phyloP scores from a whole-genome alignment of 805 yeast genomes.

The Saccharomycodes ludwigii region DNA sequence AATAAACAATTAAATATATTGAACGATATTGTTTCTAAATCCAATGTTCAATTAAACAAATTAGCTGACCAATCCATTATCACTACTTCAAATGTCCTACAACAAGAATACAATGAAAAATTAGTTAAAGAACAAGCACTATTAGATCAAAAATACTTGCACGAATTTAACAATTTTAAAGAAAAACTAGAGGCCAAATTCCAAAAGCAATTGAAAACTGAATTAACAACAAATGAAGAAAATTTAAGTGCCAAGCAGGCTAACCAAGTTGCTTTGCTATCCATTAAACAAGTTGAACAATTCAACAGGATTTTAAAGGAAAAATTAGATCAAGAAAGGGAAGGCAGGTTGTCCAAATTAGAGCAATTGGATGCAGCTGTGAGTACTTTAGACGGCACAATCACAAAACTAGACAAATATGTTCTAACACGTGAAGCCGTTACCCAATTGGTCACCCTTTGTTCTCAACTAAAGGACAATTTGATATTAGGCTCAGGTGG shows the following conservation, averaged over 20 bases:
- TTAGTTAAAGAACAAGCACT: constrained; percentile 35
- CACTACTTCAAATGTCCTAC: constrained; percentile 10
- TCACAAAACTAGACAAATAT: constrained; percentile 30
- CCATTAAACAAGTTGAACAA: constrained; percentile 56
- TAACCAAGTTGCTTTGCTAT: constrained; percentile 55
- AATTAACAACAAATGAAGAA: constrained; percentile 54
- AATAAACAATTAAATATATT: constrained; percentile 1
- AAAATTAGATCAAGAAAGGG: constrained; percentile 61
- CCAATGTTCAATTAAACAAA: neutral
- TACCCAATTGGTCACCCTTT: constrained; percentile 16
- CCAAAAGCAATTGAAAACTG: constrained; percentile 42
- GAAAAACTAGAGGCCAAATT: constrained; percentile 47
- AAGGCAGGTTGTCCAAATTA: constrained; percentile 63
- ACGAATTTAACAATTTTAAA: constrained; percentile 53
- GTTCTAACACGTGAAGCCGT: constrained; percentile 26
- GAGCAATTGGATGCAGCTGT: constrained; percentile 45
- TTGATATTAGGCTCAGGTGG: constrained; percentile 12
- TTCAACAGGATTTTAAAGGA: constrained; percentile 46
- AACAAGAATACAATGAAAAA: constrained; percentile 13
- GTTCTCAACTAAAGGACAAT: constrained; percentile 14
- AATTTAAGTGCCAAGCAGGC: constrained; percentile 59
- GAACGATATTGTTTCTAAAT: constrained; percentile 2
- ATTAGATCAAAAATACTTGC: constrained; percentile 44
- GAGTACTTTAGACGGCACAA: constrained; percentile 28
- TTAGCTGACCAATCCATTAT: constrained; percentile 2